Conservation (phyloP, 495 filamentous ascomycete genomes). For the Xylaria intraflava region DNA sequence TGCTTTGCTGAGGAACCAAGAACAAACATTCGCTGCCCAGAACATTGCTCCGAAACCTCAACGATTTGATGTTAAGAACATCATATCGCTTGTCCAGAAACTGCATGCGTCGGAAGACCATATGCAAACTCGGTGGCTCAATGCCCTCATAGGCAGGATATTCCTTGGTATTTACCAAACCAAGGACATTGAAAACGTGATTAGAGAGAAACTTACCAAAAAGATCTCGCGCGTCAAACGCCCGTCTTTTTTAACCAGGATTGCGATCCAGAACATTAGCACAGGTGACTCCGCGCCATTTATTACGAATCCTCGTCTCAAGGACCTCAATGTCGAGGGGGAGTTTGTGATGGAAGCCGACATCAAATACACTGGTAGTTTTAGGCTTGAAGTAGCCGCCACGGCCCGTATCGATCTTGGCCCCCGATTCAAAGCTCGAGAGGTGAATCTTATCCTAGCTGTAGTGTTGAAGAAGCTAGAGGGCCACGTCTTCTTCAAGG, state of each 20-base stretch:
- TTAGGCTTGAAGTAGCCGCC: constrained; percentile 80
- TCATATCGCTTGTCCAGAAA: constrained; percentile 78
- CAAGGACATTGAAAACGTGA: constrained; percentile 65
- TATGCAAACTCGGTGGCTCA: constrained; percentile 87
- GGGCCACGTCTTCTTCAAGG: constrained; percentile 74
- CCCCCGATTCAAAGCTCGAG: constrained; percentile 76
- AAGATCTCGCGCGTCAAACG: constrained; percentile 93
- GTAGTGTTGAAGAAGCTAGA: constrained; percentile 79
- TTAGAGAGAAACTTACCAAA: constrained; percentile 84
- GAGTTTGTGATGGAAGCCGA: constrained; percentile 82
- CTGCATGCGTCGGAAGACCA: constrained; percentile 91
- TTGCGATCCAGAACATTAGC: constrained; percentile 73
- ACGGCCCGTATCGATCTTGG: constrained; percentile 88
- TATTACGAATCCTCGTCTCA: constrained; percentile 81
- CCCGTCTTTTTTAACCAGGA: constrained; percentile 77
- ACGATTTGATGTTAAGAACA: constrained; percentile 74
- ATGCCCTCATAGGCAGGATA: constrained; percentile 78
- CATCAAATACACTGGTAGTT: constrained; percentile 80
- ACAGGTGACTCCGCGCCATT: constrained; percentile 83
- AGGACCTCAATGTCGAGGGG: constrained; percentile 85
- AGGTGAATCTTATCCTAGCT: constrained; percentile 83
- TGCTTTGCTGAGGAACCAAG: constrained; percentile 78
- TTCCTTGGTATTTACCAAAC: constrained; percentile 88
- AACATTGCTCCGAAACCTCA: constrained; percentile 63
- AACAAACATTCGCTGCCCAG: constrained; percentile 50